phyloP scores from a whole-genome alignment of 768 basidiomycete species.

The Tricholoma hemisulphureum region DNA sequence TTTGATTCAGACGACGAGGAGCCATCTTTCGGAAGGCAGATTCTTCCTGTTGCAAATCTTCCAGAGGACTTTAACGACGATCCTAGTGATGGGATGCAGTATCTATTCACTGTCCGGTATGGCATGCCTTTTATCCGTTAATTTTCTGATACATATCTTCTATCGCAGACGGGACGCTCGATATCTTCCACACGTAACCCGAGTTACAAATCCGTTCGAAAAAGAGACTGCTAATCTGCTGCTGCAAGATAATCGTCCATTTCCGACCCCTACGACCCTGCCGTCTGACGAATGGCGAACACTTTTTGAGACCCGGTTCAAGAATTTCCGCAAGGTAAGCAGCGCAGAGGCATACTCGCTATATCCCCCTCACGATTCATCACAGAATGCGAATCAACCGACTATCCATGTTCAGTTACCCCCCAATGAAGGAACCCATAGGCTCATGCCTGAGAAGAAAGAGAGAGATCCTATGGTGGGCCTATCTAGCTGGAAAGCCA shows the following conservation, averaged over 20 bases:
- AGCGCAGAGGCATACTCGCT: neutral
- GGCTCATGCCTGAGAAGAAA: conserved; percentile 63
- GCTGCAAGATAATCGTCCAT: conserved; percentile 19
- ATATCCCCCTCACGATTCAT: neutral
- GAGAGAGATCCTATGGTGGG: conserved; percentile 82
- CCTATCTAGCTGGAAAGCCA: conserved; percentile 67
- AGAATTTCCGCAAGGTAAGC: conserved; percentile 63
- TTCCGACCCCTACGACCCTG: conserved; percentile 35
- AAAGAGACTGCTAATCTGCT: conserved; percentile 24
- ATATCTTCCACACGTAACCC: conserved; percentile 59
- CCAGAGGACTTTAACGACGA: conserved; percentile 64
- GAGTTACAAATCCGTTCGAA: conserved; percentile 71
- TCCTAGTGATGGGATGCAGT: conserved; percentile 73
- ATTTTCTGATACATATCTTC: neutral
- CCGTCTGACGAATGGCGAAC: conserved; percentile 70
- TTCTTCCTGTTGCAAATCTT: conserved; percentile 77
- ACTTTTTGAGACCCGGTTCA: conserved; percentile 56
- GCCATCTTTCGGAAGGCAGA: conserved; percentile 62
- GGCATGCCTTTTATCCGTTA: conserved; percentile 10
- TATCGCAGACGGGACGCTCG: conserved; percentile 66
- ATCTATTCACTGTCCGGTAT: conserved; percentile 80
- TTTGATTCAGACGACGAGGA: conserved; percentile 59
- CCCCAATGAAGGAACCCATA: conserved; percentile 25
- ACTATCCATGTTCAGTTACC: conserved; percentile 46
- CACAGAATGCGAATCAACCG: conserved; percentile 66